Evolutionary conservation across 2,329 filamentous ascomycete genomes (phyloP).

Genomic region (Neofusicoccum laricinum): DNA sequence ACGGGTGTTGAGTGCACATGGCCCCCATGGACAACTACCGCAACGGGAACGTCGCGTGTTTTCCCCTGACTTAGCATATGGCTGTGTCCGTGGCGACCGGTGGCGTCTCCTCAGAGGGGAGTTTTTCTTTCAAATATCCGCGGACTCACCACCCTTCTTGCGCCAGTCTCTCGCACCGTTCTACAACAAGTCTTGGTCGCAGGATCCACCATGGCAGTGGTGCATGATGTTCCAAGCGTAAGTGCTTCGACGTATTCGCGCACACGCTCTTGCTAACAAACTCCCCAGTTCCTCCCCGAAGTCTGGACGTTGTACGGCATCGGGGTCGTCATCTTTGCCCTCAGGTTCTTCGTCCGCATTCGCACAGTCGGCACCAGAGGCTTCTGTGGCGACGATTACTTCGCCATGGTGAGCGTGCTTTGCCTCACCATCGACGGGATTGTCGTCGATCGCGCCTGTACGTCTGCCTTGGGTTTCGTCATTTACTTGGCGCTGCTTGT

Average conservation of each 20-base stretch:
- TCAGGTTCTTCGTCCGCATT: constrained; percentile 36
- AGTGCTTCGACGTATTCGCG: no score
- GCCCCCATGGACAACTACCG: neutral
- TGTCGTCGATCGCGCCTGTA: neutral
- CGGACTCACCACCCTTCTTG: no score
- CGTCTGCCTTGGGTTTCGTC: neutral
- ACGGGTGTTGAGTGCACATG: neutral
- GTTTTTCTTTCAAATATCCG: no score
- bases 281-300: no score
- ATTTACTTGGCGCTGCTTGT: neutral
- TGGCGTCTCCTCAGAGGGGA: no score
- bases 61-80: neutral
- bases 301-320: constrained; percentile 18
- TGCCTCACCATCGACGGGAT: neutral
- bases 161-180: no score
- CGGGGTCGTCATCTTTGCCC: constrained; percentile 31
- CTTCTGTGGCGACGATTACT: constrained; percentile 40
- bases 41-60: neutral
- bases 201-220: no score
- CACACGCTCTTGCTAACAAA: no score
- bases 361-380: constrained; percentile 37
- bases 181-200: no score
- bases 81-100: no score
- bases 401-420: constrained; percentile 24
- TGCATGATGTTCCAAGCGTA: no score